Conservation (phyloP, 148 eudicot species). For the Limonium bicolor region DNA sequence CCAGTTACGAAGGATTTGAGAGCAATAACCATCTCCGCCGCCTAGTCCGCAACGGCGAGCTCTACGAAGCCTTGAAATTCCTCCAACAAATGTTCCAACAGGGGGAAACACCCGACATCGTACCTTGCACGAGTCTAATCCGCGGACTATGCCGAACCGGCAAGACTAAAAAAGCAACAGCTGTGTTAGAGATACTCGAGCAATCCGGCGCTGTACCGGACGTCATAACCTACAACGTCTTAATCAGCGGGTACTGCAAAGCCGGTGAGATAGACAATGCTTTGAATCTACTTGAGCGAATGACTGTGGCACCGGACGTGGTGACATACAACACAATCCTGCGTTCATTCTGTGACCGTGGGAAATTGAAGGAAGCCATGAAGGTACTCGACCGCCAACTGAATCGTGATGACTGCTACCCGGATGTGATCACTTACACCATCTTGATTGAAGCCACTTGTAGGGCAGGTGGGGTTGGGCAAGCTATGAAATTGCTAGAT, state of each 20-base stretch:
- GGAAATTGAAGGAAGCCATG: conserved; percentile 44
- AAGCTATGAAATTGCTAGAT: conserved; percentile 60
- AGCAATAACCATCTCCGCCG: conserved; percentile 37
- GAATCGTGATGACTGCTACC: conserved; percentile 42
- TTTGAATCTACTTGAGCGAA: conserved; percentile 35
- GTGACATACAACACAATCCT: conserved; percentile 55
- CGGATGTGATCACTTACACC: conserved; percentile 61
- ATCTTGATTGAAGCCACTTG: conserved; percentile 67
- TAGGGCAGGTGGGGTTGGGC: conserved; percentile 48
- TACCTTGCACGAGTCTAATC: conserved; percentile 54
- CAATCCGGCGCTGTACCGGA: conserved; percentile 73
- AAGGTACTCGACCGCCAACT: conserved; percentile 38
- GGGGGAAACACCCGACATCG: conserved; percentile 52
- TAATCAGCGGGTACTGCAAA: conserved; percentile 58
- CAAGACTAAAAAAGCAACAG: conserved; percentile 49
- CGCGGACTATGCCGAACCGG: conserved; percentile 45
- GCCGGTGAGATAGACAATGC: conserved; percentile 51
- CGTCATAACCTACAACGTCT: conserved; percentile 52
- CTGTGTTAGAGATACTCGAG: conserved; percentile 49
- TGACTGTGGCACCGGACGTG: conserved; percentile 59
- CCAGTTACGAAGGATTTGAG: conserved; percentile 31
- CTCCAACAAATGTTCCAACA: conserved; percentile 47
- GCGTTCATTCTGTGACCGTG: conserved; percentile 53
- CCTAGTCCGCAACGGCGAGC: conserved; percentile 41
- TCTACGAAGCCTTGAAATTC: conserved; percentile 35